Evolutionary conservation across 2,329 filamentous ascomycete species (phyloP).

Genomic region (Balansia obtecta): DNA sequence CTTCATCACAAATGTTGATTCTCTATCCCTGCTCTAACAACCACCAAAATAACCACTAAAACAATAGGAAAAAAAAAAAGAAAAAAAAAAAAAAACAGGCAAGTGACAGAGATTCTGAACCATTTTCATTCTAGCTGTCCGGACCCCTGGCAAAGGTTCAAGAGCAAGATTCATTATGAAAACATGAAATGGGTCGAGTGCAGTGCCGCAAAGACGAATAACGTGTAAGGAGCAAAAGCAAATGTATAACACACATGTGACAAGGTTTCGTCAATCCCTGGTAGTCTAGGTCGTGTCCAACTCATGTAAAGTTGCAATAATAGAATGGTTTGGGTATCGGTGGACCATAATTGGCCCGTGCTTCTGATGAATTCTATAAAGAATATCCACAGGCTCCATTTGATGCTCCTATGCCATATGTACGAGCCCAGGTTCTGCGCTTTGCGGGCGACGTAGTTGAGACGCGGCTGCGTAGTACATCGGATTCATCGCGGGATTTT

Average conservation of each 20-base stretch:
- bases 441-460: slow-evolving; percentile 58
- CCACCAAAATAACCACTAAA: too few species aligned
- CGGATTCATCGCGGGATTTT: slow-evolving; percentile 46
- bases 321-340: slow-evolving; percentile 13
- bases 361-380: slow-evolving; percentile 1
- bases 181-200: too few species aligned
- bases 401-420: slow-evolving; percentile 25
- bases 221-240: not conserved
- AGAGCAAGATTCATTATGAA: too few species aligned
- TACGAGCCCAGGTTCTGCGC: slow-evolving; percentile 50
- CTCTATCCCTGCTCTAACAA: too few species aligned
- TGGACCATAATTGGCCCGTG: slow-evolving; percentile 5
- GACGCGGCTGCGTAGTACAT: slow-evolving; percentile 60
- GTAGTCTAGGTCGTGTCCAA: not conserved
- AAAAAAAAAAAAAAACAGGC: too few species aligned
- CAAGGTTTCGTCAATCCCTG: not conserved
- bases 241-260: too few species aligned
- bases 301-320: not conserved
- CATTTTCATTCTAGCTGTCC: too few species aligned
- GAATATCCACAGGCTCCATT: slow-evolving; percentile 2
- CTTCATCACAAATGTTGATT: too few species aligned
- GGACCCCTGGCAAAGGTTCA: too few species aligned
- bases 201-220: too few species aligned
- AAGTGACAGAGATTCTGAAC: too few species aligned
- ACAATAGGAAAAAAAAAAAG: too few species aligned